Percentiles rank a stretch among this genome's conserved stretches.
Evolutionary conservation across 2,329 filamentous ascomycete genomes (phyloP).

Genomic region (Colletotrichum simmondsii): DNA sequence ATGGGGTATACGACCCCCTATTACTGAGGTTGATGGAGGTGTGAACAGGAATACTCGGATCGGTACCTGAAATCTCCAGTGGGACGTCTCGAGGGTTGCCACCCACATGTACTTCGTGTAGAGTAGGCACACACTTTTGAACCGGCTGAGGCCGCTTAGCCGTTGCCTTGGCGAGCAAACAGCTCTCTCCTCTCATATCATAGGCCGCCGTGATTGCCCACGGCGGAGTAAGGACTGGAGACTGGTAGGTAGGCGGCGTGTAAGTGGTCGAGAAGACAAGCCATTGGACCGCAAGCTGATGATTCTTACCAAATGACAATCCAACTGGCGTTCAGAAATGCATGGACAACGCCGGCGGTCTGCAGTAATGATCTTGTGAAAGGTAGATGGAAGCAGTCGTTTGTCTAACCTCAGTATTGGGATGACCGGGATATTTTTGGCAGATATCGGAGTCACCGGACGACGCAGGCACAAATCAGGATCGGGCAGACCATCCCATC

Average conservation of each 20-base stretch:
- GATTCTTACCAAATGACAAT: not conserved
- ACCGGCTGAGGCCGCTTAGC: constrained; percentile 12
- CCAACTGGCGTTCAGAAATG: not conserved
- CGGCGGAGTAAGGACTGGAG: not conserved
- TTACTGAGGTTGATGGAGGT: not conserved
- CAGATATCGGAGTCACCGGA: not conserved
- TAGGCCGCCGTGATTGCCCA: not conserved
- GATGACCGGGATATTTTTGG: not conserved
- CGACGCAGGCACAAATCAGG: constrained; percentile 18
- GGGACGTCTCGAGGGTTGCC: constrained; percentile 1
- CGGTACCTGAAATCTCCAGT: constrained; percentile 30
- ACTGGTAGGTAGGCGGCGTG: too few relatives aligned
- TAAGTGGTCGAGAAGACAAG: constrained; percentile 10
- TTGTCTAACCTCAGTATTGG: not conserved
- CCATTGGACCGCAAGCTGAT: not conserved
- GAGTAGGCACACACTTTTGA: not conserved
- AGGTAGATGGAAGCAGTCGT: not conserved
- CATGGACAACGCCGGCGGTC: not conserved
- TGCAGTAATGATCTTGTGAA: not conserved
- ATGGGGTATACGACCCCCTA: not conserved
- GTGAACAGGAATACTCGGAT: constrained; percentile 6
- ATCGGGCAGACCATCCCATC: not conserved
- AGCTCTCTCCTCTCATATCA: not conserved
- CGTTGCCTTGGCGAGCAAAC: constrained; percentile 9
- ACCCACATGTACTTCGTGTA: constrained; percentile 13